A percentile compares a stretch with the other conserved stretches of the same genome.
These are phyloP conservation scores for Scheffersomyces amazonensis DNA, from an alignment of 805 yeast species.

Conservation along the genomic window DNA sequence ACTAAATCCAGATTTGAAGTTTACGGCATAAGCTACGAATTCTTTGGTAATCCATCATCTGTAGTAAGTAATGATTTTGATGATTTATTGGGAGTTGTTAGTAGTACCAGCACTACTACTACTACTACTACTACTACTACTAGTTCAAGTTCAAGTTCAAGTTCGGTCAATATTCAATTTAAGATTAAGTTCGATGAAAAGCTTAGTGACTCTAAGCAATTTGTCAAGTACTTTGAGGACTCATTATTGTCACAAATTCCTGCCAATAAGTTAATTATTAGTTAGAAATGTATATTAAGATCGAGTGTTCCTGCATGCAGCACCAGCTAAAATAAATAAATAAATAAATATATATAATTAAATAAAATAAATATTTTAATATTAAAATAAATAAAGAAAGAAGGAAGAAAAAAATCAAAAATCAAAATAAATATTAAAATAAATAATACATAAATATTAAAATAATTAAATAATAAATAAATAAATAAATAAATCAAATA, in stretches of 20 bases:
- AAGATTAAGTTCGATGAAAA: conserved; percentile 30
- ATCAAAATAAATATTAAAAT: too few relatives aligned
- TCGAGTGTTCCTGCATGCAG: too few relatives aligned
- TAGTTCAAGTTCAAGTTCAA: conserved; percentile 5
- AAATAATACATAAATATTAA: too few relatives aligned
- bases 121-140: conserved; percentile 6
- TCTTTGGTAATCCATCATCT: conserved; percentile 9
- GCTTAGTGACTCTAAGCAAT: conserved; percentile 32
- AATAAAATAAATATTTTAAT: too few relatives aligned
- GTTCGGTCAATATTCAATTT: conserved; percentile 28
- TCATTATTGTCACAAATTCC: conserved; percentile 32
- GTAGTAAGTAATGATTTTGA: conserved; percentile 21
- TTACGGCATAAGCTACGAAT: conserved; percentile 22
- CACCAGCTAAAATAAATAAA: too few relatives aligned
- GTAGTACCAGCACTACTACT: background rate
- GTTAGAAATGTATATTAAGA: too few relatives aligned
- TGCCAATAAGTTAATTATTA: conserved; percentile 9
- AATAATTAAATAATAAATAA: too few relatives aligned
- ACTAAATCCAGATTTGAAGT: conserved; percentile 35
- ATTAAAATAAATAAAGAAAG: too few relatives aligned
- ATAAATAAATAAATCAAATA: too few relatives aligned
- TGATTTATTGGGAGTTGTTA: conserved; percentile 28
- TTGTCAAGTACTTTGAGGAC: conserved; percentile 32
- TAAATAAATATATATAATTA: conserved; percentile 3
- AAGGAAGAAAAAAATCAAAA: too few relatives aligned